Conservation (phyloP, 768 basidiomycete genomes). For the Kondoa malvinella region DNA sequence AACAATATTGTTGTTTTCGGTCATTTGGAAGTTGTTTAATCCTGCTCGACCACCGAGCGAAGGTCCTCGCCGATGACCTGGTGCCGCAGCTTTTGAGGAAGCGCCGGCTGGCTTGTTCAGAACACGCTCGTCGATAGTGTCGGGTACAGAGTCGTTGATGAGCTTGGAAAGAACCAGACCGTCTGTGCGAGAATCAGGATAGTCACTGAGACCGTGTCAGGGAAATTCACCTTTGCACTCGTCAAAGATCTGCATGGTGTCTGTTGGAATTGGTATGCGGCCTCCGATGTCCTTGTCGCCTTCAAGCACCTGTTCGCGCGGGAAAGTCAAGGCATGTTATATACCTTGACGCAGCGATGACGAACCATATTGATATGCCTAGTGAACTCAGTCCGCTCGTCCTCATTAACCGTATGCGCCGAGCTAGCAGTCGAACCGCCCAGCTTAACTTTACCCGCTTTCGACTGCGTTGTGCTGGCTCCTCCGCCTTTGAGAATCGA, state of each 20-base stretch:
- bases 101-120: constrained; percentile 74
- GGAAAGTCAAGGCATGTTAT: not conserved
- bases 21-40: constrained; percentile 95
- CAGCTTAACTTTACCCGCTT: constrained; percentile 20
- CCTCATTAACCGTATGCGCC: constrained; percentile 42
- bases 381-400: constrained; percentile 65
- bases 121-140: constrained; percentile 96
- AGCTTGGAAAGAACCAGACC: constrained; percentile 94
- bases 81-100: constrained; percentile 16
- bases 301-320: constrained; percentile 53
- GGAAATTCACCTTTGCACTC: constrained; percentile 49
- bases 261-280: constrained; percentile 77
- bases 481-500: constrained; percentile 45
- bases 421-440: constrained; percentile 25
- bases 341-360: constrained; percentile 8
- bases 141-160: constrained; percentile 97
- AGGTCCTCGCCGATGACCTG: constrained; percentile 24
- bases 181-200: constrained; percentile 40
- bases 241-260: constrained; percentile 97
- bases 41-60: constrained; percentile 22
- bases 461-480: constrained; percentile 9
- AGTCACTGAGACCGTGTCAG: not conserved
- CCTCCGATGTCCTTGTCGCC: constrained; percentile 68
- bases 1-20: constrained; percentile 99
- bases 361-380: constrained; percentile 88